Conservation (phyloP, 2,329 filamentous ascomycete species). For the Thelonectria olida region DNA sequence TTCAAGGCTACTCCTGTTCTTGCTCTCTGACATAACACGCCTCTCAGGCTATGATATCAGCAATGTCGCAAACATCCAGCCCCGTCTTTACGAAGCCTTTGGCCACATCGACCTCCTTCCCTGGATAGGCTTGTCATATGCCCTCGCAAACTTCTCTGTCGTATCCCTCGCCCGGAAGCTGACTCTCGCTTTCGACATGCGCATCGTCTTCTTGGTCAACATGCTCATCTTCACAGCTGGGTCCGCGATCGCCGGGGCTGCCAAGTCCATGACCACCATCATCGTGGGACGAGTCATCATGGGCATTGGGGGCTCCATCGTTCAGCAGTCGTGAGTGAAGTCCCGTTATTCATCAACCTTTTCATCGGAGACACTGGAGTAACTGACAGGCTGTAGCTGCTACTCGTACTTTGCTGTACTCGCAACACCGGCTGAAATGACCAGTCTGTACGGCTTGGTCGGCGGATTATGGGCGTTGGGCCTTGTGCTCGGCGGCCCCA, state of each 20-base stretch:
- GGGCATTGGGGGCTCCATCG: constrained; percentile 42
- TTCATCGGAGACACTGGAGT: not conserved
- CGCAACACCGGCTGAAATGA: constrained; percentile 35
- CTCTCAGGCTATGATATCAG: constrained; percentile 55
- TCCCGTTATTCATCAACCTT: not conserved
- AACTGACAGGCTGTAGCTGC: not conserved
- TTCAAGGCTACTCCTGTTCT: too few relatives aligned
- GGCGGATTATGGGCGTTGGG: constrained; percentile 40
- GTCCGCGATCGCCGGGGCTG: constrained; percentile 42
- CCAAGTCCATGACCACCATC: constrained; percentile 40
- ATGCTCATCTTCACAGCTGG: constrained; percentile 42
- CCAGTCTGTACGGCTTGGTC: constrained; percentile 37
- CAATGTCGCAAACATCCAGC: constrained; percentile 64
- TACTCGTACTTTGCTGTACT: constrained; percentile 39
- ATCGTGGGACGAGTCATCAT: constrained; percentile 46
- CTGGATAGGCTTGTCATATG: constrained; percentile 51
- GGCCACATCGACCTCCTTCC: constrained; percentile 49
- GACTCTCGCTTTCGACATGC: constrained; percentile 45
- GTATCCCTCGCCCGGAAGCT: constrained; percentile 47
- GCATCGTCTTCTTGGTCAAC: constrained; percentile 38
- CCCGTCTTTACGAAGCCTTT: constrained; percentile 63
- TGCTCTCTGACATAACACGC: too few relatives aligned
- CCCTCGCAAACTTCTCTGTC: constrained; percentile 44
- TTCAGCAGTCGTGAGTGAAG: constrained; percentile 43
- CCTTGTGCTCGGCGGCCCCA: constrained; percentile 30